phyloP scores from a whole-genome alignment of 202 grass and related monocot species.

The Schoenoplectus tabernaemontani region DNA sequence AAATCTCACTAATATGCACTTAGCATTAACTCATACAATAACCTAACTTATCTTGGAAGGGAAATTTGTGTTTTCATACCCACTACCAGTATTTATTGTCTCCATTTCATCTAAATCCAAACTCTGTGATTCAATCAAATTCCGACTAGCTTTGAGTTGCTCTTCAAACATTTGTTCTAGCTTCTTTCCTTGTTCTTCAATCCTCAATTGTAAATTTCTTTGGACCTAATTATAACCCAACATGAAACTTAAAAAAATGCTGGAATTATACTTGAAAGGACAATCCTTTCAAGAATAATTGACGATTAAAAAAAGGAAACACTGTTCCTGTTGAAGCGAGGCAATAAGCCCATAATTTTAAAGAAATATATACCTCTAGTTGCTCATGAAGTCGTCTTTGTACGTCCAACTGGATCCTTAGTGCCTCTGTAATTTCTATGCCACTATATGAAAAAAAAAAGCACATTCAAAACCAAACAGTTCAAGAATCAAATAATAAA shows the following conservation, averaged over 20 bases:
- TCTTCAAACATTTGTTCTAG: constrained; percentile 78
- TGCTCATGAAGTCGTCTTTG: constrained; percentile 89
- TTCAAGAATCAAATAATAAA: background rate
- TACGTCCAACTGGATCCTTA: constrained; percentile 65
- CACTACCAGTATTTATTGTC: constrained; percentile 9
- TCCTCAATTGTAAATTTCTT: constrained; percentile 60
- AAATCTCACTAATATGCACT: constrained; percentile 11
- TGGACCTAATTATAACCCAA: constrained; percentile 41
- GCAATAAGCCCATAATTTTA: background rate
- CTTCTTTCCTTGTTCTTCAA: constrained; percentile 72
- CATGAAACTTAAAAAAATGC: background rate
- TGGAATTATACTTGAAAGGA: background rate
- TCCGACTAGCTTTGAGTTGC: constrained; percentile 51
- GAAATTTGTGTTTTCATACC: constrained; percentile 23
- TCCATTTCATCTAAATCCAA: constrained; percentile 30
- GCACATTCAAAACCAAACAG: background rate
- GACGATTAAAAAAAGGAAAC: background rate
- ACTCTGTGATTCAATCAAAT: constrained; percentile 19
- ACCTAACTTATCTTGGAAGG: constrained; percentile 42
- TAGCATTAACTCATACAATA: background rate
- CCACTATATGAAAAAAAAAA: constrained; percentile 43
- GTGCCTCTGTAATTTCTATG: constrained; percentile 68
- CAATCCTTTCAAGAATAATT: background rate
- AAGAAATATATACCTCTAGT: constrained; percentile 50
- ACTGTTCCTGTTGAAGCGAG: background rate